Percentiles rank a stretch among this genome's conserved stretches.
These are phyloP conservation scores for Cercospora sp. DNA, from an alignment of 2,329 filamentous ascomycete genomes.

Conservation along the genomic window DNA sequence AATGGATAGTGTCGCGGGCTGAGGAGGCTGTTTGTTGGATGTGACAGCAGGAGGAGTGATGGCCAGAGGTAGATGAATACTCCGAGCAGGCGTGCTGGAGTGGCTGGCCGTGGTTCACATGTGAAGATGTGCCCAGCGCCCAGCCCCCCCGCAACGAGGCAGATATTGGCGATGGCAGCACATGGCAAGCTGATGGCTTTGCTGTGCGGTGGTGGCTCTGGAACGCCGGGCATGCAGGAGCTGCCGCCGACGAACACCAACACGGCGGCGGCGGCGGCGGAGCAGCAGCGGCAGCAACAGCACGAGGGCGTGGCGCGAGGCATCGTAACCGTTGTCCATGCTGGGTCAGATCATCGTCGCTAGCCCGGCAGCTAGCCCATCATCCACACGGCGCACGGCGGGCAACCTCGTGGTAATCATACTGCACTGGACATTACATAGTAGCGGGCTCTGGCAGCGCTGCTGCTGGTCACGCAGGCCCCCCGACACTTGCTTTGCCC, in stretches of 20 bases:
- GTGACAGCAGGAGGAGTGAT: background rate
- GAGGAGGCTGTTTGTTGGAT: constrained; percentile 1
- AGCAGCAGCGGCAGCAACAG: background rate
- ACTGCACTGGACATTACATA: background rate
- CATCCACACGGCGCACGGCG: background rate
- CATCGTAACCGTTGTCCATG: background rate
- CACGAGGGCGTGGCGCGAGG: background rate
- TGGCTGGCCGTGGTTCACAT: background rate
- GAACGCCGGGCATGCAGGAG: background rate
- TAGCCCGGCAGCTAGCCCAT: background rate
- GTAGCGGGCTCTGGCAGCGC: background rate
- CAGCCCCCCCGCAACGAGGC: background rate
- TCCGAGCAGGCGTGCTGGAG: background rate
- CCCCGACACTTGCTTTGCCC: background rate
- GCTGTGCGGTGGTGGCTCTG: background rate
- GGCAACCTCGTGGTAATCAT: background rate
- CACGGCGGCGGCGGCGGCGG: background rate
- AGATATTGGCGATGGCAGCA: background rate
- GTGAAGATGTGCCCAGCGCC: background rate
- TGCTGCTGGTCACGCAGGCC: background rate
- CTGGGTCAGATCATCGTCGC: background rate
- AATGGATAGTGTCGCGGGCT: background rate
- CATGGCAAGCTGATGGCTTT: background rate
- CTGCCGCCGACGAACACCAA: background rate
- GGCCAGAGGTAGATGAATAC: background rate